Base-by-base conservation (phyloP, 306 rosid genomes). In the Sphenostylis stenocarpa region DNA sequence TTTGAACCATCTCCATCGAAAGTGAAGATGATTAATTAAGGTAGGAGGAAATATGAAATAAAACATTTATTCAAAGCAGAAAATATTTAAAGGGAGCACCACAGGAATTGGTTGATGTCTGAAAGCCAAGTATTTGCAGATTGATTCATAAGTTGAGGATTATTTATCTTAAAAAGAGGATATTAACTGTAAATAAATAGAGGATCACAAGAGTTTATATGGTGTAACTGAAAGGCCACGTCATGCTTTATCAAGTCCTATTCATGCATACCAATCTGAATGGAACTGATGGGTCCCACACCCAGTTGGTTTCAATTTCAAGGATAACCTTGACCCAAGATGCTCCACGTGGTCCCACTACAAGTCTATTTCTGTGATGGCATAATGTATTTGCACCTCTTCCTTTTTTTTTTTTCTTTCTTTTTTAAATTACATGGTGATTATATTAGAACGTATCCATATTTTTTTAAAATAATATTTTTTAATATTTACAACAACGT, bases 61-160 rank as follows among this genome's bases (percentile, higher is more conserved):
- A 51, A 51, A 29, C 34, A 19, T 20, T 28, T 58, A 34, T 34
- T 41, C 9, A n/a, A 61, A 41, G 56, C 29, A 79, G 6, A 43
- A 31, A 73, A 67, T 16, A 57, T 81, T 45, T 68, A 11, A 58
- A 81, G 67, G 73, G 81, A 77, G 61, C 77, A 76, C 81, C 85
- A 81, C 81, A 76, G 33, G 73, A 81, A 49, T 38, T 81, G 13
- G 1, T 47, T 61, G 58, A 16, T 51, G 52, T 43, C 20, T 20
- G 51, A 61, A 81, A 68, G 77, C 81, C 81, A 81, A 49, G 84
- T 68, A 81, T 81, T 75, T 60, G 84, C 47, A 19, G 77, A 76
- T 69, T 15, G 77, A 76, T 69, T 72, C 67, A 69, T 29, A 49
- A 76, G 68, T 28, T 49, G 81, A 81, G 71, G 73, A 69, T 75